phyloP scores from a whole-genome alignment of 1,284 basidiomycete genomes.

The Wolfiporia cocos region DNA sequence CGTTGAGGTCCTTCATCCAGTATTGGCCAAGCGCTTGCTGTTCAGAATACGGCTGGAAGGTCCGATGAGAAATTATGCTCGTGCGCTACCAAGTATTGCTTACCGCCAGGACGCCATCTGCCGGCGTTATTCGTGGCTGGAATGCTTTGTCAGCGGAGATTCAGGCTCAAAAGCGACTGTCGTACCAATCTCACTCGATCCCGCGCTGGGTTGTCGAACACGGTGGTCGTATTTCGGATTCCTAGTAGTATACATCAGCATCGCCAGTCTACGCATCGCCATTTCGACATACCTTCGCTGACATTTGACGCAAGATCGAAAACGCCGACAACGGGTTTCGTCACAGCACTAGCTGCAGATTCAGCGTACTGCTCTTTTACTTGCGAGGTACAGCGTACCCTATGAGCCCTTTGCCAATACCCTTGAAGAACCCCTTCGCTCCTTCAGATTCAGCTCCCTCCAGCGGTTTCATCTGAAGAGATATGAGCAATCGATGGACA shows the following conservation, averaged over 20 bases:
- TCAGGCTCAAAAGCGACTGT: neutral
- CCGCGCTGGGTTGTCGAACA: slow-evolving; percentile 90
- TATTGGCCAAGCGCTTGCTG: slow-evolving; percentile 93
- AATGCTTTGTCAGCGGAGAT: neutral
- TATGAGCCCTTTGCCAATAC: slow-evolving; percentile 93
- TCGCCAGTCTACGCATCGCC: neutral
- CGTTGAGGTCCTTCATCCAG: slow-evolving; percentile 92
- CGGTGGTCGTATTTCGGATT: slow-evolving; percentile 96
- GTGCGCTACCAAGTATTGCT: slow-evolving; percentile 23
- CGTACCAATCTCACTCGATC: slow-evolving; percentile 80
- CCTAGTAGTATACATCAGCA: slow-evolving; percentile 34
- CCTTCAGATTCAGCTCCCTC: slow-evolving; percentile 96
- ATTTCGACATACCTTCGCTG: slow-evolving; percentile 67
- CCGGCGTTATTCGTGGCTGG: slow-evolving; percentile 81
- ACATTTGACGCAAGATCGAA: slow-evolving; percentile 96
- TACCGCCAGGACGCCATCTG: slow-evolving; percentile 82
- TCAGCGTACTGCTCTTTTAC: no score
- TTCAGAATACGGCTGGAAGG: slow-evolving; percentile 70
- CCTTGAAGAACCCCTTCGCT: slow-evolving; percentile 96
- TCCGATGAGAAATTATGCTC: neutral
- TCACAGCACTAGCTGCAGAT: slow-evolving; percentile 48
- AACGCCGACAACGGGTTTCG: slow-evolving; percentile 95
- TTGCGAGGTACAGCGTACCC: slow-evolving; percentile 76
- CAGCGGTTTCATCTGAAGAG: slow-evolving; percentile 75
- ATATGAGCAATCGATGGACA: neutral